A percentile compares a stretch with the other conserved stretches of the same genome.
These are phyloP conservation scores for Xylariaceae sp. DNA, from an alignment of 2,329 filamentous ascomycete species.

Conservation along the genomic window DNA sequence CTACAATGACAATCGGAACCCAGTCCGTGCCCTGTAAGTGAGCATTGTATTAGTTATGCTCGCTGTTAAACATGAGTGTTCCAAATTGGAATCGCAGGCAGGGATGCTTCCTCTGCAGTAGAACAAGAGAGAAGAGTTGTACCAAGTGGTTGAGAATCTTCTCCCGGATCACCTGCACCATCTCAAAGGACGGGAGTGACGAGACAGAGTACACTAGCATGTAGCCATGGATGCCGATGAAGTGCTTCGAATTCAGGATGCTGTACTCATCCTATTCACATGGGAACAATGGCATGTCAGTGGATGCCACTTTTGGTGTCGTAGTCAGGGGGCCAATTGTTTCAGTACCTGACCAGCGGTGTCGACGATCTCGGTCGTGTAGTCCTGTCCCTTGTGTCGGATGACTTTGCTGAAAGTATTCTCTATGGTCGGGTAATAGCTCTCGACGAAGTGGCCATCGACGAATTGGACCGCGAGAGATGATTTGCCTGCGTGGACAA, in stretches of 20 bases:
- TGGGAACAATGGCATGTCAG: slow-evolving; percentile 6
- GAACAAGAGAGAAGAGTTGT: slow-evolving; percentile 33
- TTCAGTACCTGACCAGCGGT: slow-evolving; percentile 80
- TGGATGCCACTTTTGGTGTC: neutral
- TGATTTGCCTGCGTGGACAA: slow-evolving; percentile 70
- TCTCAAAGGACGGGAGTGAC: slow-evolving; percentile 91
- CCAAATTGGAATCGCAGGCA: neutral
- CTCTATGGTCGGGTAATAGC: slow-evolving; percentile 98
- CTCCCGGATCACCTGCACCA: slow-evolving; percentile 92
- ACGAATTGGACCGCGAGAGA: slow-evolving; percentile 96
- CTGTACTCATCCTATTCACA: slow-evolving; percentile 83
- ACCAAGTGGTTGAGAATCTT: slow-evolving; percentile 97
- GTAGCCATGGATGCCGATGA: slow-evolving; percentile 98
- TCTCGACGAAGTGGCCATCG: slow-evolving; percentile 97
- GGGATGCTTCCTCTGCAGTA: neutral
- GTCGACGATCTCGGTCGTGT: slow-evolving; percentile 94
- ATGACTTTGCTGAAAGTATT: slow-evolving; percentile 98
- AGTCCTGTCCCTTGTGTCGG: slow-evolving; percentile 88
- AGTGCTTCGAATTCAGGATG: slow-evolving; percentile 96
- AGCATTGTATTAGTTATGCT: slow-evolving; percentile 4
- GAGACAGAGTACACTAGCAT: slow-evolving; percentile 98
- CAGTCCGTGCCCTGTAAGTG: slow-evolving; percentile 67
- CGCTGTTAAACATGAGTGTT: neutral
- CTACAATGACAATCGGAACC: slow-evolving; percentile 90
- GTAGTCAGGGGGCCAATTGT: neutral